Evolutionary conservation across 2,329 filamentous ascomycete species (phyloP).

Genomic region (Aspergillus flavus): DNA sequence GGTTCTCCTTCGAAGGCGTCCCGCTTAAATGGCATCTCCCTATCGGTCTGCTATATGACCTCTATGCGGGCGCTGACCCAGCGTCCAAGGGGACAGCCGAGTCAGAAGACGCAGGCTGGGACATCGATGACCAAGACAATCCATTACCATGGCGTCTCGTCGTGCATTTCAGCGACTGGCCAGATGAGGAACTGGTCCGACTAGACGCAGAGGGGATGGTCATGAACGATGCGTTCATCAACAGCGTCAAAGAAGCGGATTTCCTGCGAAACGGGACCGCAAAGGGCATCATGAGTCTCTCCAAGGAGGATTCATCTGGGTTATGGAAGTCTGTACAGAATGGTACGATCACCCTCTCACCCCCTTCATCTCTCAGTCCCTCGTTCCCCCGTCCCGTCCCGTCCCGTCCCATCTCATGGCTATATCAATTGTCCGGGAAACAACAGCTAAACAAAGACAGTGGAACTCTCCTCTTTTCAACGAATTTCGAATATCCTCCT

Average conservation of each 20-base stretch:
- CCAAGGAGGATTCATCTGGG: slow-evolving; percentile 77
- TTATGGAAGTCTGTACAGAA: slow-evolving; percentile 81
- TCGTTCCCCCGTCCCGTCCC: too few species aligned
- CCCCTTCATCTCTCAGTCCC: not conserved
- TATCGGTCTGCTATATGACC: slow-evolving; percentile 68
- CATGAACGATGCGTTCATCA: slow-evolving; percentile 68
- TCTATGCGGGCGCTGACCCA: slow-evolving; percentile 62
- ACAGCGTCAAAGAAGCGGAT: slow-evolving; percentile 78
- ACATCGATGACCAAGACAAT: slow-evolving; percentile 16
- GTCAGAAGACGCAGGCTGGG: slow-evolving; percentile 24
- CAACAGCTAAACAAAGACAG: slow-evolving; percentile 41
- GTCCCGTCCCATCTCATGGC: not conserved
- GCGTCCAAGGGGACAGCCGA: slow-evolving; percentile 29
- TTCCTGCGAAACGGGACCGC: slow-evolving; percentile 86
- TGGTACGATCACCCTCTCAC: slow-evolving; percentile 50
- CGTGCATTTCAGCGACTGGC: slow-evolving; percentile 63
- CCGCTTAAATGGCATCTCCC: slow-evolving; percentile 74
- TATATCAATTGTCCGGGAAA: not conserved
- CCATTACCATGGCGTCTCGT: slow-evolving; percentile 64
- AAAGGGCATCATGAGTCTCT: slow-evolving; percentile 86
- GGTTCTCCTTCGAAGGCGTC: slow-evolving; percentile 69
- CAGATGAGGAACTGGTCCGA: slow-evolving; percentile 59
- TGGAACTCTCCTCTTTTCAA: slow-evolving; percentile 73
- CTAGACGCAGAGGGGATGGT: slow-evolving; percentile 58
- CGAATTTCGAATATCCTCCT: slow-evolving; percentile 78